Evolutionary conservation across 2,329 filamentous ascomycete species (phyloP).

Genomic region (Tolypocladium ovalisporum): DNA sequence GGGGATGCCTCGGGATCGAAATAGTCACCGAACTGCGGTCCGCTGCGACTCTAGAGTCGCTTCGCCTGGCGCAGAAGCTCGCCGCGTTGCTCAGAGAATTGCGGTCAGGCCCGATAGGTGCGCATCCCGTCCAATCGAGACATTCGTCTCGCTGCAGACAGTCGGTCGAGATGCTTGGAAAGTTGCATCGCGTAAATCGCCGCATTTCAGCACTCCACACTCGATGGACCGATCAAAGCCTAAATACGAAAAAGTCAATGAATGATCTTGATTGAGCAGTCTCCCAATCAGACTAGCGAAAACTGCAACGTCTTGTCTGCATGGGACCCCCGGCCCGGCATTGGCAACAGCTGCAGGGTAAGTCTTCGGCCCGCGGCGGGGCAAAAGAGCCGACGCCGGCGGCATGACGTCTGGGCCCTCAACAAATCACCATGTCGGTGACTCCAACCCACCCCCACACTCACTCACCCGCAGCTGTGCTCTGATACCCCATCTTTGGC

Average conservation of each 20-base stretch:
- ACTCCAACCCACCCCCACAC: background rate
- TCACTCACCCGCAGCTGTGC: background rate
- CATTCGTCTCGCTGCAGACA: background rate
- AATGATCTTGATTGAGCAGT: too few relatives aligned
- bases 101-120: background rate
- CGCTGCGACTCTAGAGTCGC: background rate
- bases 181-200: background rate
- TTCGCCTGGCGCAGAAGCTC: background rate
- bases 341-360: background rate
- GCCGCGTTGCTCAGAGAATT: background rate
- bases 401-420: background rate
- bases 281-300: too few relatives aligned
- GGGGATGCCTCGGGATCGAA: background rate
- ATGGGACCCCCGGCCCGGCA: background rate
- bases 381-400: background rate
- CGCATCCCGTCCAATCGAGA: background rate
- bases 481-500: background rate
- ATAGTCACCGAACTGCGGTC: background rate
- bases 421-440: background rate
- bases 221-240: too few relatives aligned
- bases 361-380: background rate
- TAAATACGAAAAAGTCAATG: too few relatives aligned
- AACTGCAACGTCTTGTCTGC: too few relatives aligned
- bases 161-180: background rate
- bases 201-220: too few relatives aligned